Percentiles rank a stretch among this genome's conserved stretches.
phyloP scores from a whole-genome alignment of 805 yeast species.

The Kurtzmaniella fragi region DNA sequence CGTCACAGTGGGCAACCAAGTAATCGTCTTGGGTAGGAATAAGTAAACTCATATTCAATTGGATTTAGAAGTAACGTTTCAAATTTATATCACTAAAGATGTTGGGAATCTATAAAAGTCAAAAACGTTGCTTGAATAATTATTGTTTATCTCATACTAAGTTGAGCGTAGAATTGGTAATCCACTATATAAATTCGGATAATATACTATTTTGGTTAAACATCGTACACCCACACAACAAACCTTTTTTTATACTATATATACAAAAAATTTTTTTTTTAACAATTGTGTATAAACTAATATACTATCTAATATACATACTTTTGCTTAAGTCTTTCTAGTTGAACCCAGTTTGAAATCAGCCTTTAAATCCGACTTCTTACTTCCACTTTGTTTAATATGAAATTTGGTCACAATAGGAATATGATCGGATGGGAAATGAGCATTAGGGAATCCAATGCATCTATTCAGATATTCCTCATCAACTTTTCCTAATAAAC shows the following conservation, averaged over 20 bases:
- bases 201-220: too few relatives aligned
- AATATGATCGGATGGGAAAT: conserved; percentile 92
- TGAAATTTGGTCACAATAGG: conserved; percentile 80
- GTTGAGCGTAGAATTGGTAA: neutral
- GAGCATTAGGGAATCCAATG: conserved; percentile 91
- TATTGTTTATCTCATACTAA: neutral
- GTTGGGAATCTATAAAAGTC: too few relatives aligned
- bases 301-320: too few relatives aligned
- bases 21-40: conserved; percentile 20
- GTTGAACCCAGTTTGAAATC: conserved; percentile 39
- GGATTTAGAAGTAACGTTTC: neutral
- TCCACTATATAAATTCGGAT: too few relatives aligned
- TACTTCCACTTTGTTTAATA: conserved; percentile 45
- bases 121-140: too few relatives aligned
- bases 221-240: too few relatives aligned
- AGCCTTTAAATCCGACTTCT: conserved; percentile 41
- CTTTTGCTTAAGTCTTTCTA: conserved; percentile 34
- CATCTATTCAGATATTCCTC: conserved; percentile 66
- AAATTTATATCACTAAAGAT: too few relatives aligned
- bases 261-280: too few relatives aligned
- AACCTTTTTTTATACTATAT: neutral
- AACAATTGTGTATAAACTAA: neutral
- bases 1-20: conserved; percentile 19
- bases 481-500: conserved; percentile 82
- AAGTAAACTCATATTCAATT: conserved; percentile 14